These are phyloP conservation scores for Wickerhamiella infanticola DNA, from an alignment of 1,139 yeast species.

Conservation along the genomic window DNA sequence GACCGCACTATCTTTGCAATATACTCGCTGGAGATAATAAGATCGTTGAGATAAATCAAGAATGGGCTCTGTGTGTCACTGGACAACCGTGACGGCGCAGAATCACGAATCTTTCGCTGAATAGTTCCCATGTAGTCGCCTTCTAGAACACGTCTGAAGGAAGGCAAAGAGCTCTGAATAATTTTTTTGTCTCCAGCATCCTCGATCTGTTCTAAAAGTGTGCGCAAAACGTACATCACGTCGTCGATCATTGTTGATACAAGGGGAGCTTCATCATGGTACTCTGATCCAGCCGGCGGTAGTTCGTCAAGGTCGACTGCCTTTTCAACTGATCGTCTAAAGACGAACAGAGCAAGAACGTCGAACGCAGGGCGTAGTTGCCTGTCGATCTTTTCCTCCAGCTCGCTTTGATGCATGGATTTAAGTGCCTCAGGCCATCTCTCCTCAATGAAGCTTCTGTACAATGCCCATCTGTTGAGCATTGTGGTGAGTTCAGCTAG, in stretches of 20 bases:
- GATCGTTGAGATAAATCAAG: conserved; percentile 44
- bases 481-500: conserved; percentile 60
- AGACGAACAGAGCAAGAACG: conserved; percentile 44
- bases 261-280: conserved; percentile 39
- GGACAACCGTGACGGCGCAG: conserved; percentile 18
- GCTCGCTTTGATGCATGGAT: conserved; percentile 32
- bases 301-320: conserved; percentile 68
- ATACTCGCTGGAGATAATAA: conserved; percentile 43
- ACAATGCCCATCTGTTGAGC: conserved; percentile 76
- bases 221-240: conserved; percentile 54
- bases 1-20: conserved; percentile 28
- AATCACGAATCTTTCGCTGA: conserved; percentile 39
- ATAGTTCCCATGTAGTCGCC: conserved; percentile 33
- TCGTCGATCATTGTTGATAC: conserved; percentile 83
- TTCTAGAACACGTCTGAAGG: conserved; percentile 32
- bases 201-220: conserved; percentile 42
- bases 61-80: conserved; percentile 11
- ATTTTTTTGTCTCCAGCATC: conserved; percentile 37
- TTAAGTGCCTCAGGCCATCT: conserved; percentile 23
- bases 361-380: conserved; percentile 50
- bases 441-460: conserved; percentile 52
- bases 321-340: conserved; percentile 67
- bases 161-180: conserved; percentile 36
- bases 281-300: conserved; percentile 27
- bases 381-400: conserved; percentile 40